Conservation (phyloP, 169 alveolate species). For the Ichthyophthirius multifiliis region DNA sequence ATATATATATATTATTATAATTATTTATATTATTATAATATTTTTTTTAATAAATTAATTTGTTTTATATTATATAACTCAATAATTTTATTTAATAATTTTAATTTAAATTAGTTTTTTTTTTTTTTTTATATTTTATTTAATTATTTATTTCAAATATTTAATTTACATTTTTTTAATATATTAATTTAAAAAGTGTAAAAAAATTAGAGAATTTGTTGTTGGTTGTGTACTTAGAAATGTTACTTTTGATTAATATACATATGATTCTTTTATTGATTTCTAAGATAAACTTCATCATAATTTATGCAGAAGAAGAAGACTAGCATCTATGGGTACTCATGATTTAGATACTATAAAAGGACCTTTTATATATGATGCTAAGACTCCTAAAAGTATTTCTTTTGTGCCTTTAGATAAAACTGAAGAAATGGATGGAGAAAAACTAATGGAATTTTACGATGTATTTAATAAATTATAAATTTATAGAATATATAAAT, state of each 20-base stretch:
- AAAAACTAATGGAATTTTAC: slow-evolving; percentile 71
- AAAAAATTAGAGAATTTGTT: slow-evolving; percentile 89
- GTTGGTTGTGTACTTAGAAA: slow-evolving; percentile 94
- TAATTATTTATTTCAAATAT: not conserved
- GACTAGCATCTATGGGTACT: slow-evolving; percentile 95
- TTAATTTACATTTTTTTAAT: not conserved
- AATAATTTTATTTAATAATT: not conserved
- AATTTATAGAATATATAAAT: not conserved
- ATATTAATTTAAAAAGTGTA: slow-evolving; percentile 10
- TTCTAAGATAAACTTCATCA: slow-evolving; percentile 97
- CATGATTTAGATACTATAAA: slow-evolving; percentile 93
- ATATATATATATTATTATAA: not conserved
- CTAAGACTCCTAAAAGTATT: slow-evolving; percentile 87
- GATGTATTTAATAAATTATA: not conserved
- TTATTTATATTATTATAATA: not conserved
- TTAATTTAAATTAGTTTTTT: not conserved
- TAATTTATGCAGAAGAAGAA: slow-evolving; percentile 94
- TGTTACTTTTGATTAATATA: slow-evolving; percentile 85
- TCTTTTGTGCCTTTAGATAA: slow-evolving; percentile 92
- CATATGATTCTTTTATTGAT: slow-evolving; percentile 94
- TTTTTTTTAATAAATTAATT: not conserved
- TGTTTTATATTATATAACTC: not conserved
- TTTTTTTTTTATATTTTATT: not conserved
- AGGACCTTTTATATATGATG: slow-evolving; percentile 92
- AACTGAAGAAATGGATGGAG: slow-evolving; percentile 80